phyloP scores from a whole-genome alignment of 2,329 filamentous ascomycete genomes.

The Lasiodiplodia gonubiensis region DNA sequence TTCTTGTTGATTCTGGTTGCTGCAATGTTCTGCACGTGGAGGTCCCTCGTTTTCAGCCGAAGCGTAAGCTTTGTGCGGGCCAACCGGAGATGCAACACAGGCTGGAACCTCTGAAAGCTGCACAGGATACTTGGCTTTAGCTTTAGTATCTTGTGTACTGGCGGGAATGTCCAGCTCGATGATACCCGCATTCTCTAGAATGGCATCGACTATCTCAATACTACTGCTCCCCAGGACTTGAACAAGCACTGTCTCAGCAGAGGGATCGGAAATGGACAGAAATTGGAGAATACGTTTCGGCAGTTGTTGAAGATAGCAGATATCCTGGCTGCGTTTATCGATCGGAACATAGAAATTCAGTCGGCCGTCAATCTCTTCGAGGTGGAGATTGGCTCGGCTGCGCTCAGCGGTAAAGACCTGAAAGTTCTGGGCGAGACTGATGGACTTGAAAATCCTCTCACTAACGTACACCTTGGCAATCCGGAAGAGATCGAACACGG shows the following conservation, averaged over 20 bases:
- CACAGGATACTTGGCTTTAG: too few species aligned
- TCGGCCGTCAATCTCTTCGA: background rate
- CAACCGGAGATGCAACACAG: background rate
- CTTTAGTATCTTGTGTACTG: too few species aligned
- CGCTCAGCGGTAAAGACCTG: background rate
- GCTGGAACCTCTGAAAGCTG: too few species aligned
- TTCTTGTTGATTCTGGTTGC: too few species aligned
- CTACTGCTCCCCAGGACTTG: background rate
- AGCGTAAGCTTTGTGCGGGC: background rate
- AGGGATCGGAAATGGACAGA: background rate
- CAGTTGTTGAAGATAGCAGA: constrained; percentile 8
- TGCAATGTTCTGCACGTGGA: too few species aligned
- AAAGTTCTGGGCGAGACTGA: background rate
- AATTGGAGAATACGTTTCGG: background rate
- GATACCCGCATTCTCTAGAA: background rate
- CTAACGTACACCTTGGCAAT: background rate
- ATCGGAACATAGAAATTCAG: background rate
- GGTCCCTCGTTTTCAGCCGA: too few species aligned
- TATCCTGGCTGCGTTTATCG: background rate
- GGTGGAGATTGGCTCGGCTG: background rate
- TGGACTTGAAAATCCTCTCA: background rate
- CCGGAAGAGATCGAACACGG: background rate
- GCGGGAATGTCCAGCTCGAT: background rate
- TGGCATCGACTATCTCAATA: background rate
- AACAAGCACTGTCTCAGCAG: background rate